These are phyloP conservation scores for Senna tora DNA, from an alignment of 306 rosid genomes.

Conservation along the genomic window DNA sequence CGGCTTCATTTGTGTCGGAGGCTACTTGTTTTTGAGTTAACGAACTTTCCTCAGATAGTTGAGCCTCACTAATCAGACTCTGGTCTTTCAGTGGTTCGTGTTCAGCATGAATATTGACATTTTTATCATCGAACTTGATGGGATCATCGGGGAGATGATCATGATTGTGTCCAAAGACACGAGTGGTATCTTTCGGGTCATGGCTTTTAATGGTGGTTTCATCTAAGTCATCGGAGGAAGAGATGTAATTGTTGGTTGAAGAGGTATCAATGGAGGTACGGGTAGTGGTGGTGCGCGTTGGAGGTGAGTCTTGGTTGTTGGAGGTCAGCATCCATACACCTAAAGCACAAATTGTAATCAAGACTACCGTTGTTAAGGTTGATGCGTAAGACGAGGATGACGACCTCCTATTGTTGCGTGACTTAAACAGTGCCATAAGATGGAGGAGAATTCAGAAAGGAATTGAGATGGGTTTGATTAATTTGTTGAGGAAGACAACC, in stretches of 20 bases:
- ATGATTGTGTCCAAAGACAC: constrained; percentile 65
- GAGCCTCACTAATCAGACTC: constrained; percentile 32
- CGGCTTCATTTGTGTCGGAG: constrained; percentile 18
- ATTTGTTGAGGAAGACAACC: constrained; percentile 36
- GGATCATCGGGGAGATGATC: constrained; percentile 83
- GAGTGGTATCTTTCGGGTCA: constrained; percentile 9
- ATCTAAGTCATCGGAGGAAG: constrained; percentile 28
- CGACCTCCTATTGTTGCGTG: constrained; percentile 62
- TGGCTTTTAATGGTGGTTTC: constrained; percentile 28
- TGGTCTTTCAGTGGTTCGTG: constrained; percentile 38
- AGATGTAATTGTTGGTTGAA: constrained; percentile 17
- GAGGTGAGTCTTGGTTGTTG: constrained; percentile 42
- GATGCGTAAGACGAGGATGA: constrained; percentile 68
- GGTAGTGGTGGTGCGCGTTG: constrained; percentile 30
- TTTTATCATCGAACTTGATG: constrained; percentile 54
- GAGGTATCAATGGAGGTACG: constrained; percentile 41
- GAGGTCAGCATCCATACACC: constrained; percentile 72
- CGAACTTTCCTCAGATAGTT: constrained; percentile 56
- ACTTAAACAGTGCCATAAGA: constrained; percentile 63
- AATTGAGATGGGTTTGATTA: neutral
- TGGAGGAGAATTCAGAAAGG: neutral
- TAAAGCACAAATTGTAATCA: constrained; percentile 68
- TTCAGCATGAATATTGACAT: neutral
- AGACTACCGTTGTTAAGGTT: constrained; percentile 54
- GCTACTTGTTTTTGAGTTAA: constrained; percentile 45